Conservation (phyloP, 352 stramenopile species). For the Globisporangium cederbergense region DNA sequence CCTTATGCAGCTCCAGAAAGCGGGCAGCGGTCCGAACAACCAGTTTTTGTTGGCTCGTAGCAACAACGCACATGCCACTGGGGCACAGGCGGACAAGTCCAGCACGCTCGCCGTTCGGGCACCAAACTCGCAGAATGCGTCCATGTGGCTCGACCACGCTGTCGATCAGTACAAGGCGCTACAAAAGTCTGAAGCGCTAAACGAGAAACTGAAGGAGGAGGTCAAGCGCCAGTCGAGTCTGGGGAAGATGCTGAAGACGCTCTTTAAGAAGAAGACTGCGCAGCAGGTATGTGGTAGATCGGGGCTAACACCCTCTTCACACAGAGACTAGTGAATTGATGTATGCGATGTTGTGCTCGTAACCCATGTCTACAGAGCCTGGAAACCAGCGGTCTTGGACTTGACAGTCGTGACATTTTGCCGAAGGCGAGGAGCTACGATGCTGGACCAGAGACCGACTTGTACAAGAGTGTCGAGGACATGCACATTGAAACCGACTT, state of each 20-base stretch:
- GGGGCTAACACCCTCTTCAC: too few species aligned
- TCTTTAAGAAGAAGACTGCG: conserved; percentile 15
- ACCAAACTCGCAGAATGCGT: background rate
- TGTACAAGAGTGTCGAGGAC: conserved; percentile 13
- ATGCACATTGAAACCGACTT: conserved; percentile 14
- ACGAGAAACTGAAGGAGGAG: conserved; percentile 9
- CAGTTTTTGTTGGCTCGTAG: too few species aligned
- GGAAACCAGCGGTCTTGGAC: background rate
- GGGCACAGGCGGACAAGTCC: background rate
- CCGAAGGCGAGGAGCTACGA: background rate
- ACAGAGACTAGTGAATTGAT: too few species aligned
- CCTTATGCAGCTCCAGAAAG: conserved; percentile 14
- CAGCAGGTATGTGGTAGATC: conserved; percentile 7
- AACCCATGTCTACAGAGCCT: background rate
- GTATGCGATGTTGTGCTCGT: too few species aligned
- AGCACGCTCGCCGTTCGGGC: background rate
- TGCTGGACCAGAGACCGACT: background rate
- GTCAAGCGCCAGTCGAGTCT: conserved; percentile 10
- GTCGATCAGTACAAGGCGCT: conserved; percentile 15
- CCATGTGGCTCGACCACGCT: conserved; percentile 14
- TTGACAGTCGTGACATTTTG: background rate
- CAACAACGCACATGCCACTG: too few species aligned
- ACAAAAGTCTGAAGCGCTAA: conserved; percentile 12
- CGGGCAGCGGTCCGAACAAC: background rate
- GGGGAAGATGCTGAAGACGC: conserved; percentile 8